A percentile compares a stretch with the other conserved stretches of the same genome.
Conservation (phyloP, 306 rosid genomes). For the Sicyos baderoa region DNA sequence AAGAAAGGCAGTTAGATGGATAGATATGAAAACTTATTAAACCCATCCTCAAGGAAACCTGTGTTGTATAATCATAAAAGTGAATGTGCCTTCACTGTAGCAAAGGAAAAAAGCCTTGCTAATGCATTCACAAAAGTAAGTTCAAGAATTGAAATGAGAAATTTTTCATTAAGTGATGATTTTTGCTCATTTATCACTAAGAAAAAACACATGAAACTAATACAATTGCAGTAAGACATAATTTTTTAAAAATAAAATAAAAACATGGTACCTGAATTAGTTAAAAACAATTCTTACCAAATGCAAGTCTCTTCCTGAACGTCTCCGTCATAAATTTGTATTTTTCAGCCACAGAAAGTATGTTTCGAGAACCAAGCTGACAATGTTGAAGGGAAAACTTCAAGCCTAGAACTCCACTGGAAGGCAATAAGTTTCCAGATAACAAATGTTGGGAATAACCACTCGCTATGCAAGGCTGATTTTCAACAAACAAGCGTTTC, state of each 20-base stretch:
- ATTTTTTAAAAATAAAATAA: background rate
- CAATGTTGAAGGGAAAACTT: conserved; percentile 64
- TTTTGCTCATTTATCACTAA: background rate
- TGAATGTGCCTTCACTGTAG: background rate
- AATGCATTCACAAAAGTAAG: background rate
- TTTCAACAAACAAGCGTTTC: conserved; percentile 89
- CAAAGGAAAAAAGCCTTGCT: background rate
- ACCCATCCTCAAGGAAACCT: background rate
- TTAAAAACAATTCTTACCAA: conserved; percentile 44
- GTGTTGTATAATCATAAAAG: background rate
- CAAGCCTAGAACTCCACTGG: conserved; percentile 60
- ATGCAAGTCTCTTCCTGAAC: conserved; percentile 70
- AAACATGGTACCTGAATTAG: background rate
- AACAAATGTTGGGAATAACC: conserved; percentile 78
- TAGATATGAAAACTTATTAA: background rate
- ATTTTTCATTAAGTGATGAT: background rate
- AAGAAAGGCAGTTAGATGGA: background rate
- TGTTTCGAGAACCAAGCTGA: conserved; percentile 54
- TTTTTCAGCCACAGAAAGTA: conserved; percentile 80
- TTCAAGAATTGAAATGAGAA: background rate
- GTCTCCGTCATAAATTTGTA: conserved; percentile 84
- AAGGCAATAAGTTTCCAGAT: conserved; percentile 41
- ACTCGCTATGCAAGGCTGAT: conserved; percentile 76
- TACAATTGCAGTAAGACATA: background rate
- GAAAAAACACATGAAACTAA: background rate